Percentiles rank a stretch among this genome's conserved stretches.
These are phyloP conservation scores for Aspergillus calidoustus DNA, from an alignment of 2,329 filamentous ascomycete species.

Conservation along the genomic window DNA sequence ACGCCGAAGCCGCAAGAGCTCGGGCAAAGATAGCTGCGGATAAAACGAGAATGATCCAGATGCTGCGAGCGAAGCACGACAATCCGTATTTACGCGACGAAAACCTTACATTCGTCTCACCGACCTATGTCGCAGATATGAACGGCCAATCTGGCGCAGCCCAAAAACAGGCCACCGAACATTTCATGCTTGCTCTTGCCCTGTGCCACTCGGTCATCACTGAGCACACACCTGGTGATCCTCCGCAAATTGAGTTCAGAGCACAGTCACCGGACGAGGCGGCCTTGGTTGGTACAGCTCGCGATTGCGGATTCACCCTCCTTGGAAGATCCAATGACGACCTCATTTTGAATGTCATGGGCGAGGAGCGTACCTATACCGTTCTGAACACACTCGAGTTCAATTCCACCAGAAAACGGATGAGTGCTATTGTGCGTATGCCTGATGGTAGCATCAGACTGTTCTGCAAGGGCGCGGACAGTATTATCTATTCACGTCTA, in stretches of 20 bases:
- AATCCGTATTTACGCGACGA: constrained; percentile 93
- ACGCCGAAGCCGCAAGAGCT: constrained; percentile 74
- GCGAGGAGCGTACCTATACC: constrained; percentile 80
- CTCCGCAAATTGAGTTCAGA: constrained; percentile 90
- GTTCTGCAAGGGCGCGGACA: constrained; percentile 97
- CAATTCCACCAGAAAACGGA: constrained; percentile 93
- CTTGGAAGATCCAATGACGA: constrained; percentile 79
- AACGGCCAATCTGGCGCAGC: constrained; percentile 74
- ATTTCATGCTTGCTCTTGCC: constrained; percentile 92
- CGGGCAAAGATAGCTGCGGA: constrained; percentile 78
- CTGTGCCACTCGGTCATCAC: constrained; percentile 97
- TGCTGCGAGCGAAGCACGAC: constrained; percentile 76
- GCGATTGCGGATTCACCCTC: constrained; percentile 94
- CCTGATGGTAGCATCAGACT: constrained; percentile 86
- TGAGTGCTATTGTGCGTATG: constrained; percentile 97
- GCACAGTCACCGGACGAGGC: constrained; percentile 97
- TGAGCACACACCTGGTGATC: constrained; percentile 86
- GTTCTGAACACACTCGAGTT: constrained; percentile 96
- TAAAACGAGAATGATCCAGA: constrained; percentile 70
- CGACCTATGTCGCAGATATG: constrained; percentile 84
- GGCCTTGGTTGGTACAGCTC: constrained; percentile 88
- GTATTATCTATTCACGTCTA: constrained; percentile 91
- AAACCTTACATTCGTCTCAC: constrained; percentile 87
- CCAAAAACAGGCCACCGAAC: constrained; percentile 77
- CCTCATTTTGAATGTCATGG: constrained; percentile 84